These are phyloP conservation scores for Ceratobasidium sp. DNA, from an alignment of 1,284 basidiomycete genomes.

Conservation along the genomic window DNA sequence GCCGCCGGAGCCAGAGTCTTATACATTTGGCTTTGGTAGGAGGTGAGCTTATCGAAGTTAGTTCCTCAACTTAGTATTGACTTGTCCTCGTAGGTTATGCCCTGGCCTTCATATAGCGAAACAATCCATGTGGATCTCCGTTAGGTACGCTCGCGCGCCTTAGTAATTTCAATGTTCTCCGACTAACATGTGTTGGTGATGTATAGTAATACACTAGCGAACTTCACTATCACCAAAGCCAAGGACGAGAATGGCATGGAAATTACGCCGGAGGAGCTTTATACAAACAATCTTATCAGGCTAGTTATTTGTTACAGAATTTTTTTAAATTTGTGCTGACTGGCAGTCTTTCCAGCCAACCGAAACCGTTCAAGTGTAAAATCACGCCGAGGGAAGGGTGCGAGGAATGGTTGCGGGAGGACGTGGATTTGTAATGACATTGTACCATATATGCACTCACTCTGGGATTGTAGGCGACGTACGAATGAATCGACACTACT, in stretches of 20 bases:
- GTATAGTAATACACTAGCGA: conserved; percentile 2
- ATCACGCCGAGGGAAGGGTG: not conserved
- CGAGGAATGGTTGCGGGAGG: conserved; percentile 8
- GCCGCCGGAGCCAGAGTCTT: conserved; percentile 9
- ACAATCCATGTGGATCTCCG: not conserved
- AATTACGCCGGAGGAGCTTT: conserved; percentile 7
- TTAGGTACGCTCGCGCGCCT: not conserved
- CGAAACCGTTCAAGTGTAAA: not conserved
- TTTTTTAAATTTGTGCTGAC: no score
- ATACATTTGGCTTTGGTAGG: conserved; percentile 19
- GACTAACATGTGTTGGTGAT: no score
- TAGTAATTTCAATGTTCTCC: no score
- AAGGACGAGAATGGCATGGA: conserved; percentile 19
- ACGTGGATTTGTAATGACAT: not conserved
- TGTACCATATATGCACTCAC: no score
- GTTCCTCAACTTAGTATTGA: not conserved
- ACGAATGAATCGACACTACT: no score
- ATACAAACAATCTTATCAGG: conserved; percentile 5
- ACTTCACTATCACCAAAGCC: not conserved
- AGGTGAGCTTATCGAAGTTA: not conserved
- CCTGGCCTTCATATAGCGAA: not conserved
- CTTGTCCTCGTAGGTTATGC: not conserved
- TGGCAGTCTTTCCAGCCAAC: not conserved
- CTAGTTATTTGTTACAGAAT: not conserved
- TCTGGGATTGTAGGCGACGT: no score